phyloP scores from a whole-genome alignment of 2,329 filamentous ascomycete genomes.

The Tolypocladium tundrense region DNA sequence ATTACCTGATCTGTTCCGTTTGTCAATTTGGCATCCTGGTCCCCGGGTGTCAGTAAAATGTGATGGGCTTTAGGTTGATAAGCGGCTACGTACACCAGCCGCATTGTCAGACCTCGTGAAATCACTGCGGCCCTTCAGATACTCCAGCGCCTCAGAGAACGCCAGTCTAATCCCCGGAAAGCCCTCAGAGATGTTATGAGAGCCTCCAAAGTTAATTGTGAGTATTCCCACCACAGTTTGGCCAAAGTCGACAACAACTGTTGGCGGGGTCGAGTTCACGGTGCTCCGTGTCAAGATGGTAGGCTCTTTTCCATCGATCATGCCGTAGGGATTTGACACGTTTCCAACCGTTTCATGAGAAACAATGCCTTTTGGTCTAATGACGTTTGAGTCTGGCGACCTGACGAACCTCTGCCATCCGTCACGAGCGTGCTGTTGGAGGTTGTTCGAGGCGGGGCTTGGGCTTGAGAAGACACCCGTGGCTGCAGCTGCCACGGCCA shows the following conservation, averaged over 20 bases:
- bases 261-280: conserved; percentile 15
- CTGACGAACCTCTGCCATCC: too few species aligned
- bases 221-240: conserved; percentile 34
- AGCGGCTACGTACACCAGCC: conserved; percentile 10
- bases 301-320: background rate
- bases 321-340: background rate
- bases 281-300: background rate
- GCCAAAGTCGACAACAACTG: conserved; percentile 39
- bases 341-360: background rate
- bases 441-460: too few species aligned
- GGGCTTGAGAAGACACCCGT: too few species aligned
- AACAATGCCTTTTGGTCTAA: too few species aligned
- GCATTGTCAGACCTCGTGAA: conserved; percentile 36
- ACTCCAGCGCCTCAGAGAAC: conserved; percentile 38
- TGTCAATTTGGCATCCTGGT: conserved; percentile 21
- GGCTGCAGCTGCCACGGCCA: too few species aligned
- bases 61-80: background rate
- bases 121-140: conserved; percentile 32
- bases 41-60: background rate
- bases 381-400: too few species aligned
- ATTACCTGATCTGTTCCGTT: conserved; percentile 33
- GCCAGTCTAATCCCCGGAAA: conserved; percentile 32
- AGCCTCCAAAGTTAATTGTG: conserved; percentile 29
- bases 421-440: too few species aligned
- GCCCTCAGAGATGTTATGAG: conserved; percentile 12